A percentile compares a stretch with the other conserved stretches of the same genome.
Evolutionary conservation across 768 basidiomycete species (phyloP).

Genomic region (Dendrothele bispora): DNA sequence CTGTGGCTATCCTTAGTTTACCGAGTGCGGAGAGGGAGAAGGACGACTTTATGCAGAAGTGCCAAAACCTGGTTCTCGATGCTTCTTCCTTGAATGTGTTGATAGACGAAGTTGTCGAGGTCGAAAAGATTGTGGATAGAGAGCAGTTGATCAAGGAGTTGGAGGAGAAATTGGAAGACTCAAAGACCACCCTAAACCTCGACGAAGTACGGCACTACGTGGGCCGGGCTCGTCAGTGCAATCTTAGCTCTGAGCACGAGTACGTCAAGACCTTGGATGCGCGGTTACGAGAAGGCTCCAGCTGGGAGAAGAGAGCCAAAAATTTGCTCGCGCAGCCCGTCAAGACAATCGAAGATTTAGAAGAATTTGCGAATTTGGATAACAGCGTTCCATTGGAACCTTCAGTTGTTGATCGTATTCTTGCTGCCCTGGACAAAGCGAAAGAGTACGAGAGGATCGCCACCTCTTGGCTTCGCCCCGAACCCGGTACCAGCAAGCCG

Average conservation of each 20-base stretch:
- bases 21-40: constrained; percentile 44
- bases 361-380: constrained; percentile 68
- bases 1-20: constrained; percentile 48
- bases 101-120: constrained; percentile 72
- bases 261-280: constrained; percentile 63
- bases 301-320: constrained; percentile 77
- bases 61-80: constrained; percentile 67
- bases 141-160: constrained; percentile 77
- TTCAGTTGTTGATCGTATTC: constrained; percentile 63
- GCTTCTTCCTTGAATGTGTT: constrained; percentile 81
- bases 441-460: constrained; percentile 82
- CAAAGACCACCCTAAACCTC: constrained; percentile 54
- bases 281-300: constrained; percentile 65
- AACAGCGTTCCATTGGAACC: constrained; percentile 69
- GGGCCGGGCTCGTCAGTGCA: constrained; percentile 67
- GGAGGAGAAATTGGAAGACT: constrained; percentile 70
- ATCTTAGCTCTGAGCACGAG: constrained; percentile 62
- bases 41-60: constrained; percentile 61
- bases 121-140: constrained; percentile 80
- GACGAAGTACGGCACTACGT: constrained; percentile 78
- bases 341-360: constrained; percentile 77
- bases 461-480: constrained; percentile 64
- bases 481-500: constrained; percentile 54
- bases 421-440: constrained; percentile 64
- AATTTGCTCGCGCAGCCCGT: constrained; percentile 63